These are phyloP conservation scores for Fremontodendron californicum DNA, from an alignment of 345 rosid species.

Conservation along the genomic window DNA sequence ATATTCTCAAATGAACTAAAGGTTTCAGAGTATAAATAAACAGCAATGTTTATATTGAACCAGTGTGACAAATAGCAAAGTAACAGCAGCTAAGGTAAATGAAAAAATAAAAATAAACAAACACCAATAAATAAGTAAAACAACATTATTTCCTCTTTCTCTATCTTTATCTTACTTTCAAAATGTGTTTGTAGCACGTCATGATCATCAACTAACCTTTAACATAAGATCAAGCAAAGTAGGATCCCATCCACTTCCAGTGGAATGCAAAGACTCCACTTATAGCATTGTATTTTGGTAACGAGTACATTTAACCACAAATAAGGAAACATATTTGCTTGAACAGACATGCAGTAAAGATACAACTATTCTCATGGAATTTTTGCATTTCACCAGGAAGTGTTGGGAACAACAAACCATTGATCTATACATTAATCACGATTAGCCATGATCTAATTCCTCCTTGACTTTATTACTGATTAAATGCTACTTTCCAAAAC, in stretches of 20 bases:
- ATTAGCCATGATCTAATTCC: neutral
- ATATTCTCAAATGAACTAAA: neutral
- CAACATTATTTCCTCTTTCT: neutral
- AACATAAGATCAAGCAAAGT: neutral
- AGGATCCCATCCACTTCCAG: constrained; percentile 3
- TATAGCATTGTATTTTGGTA: neutral
- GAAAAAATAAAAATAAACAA: neutral
- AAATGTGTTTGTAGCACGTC: neutral
- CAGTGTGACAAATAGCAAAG: neutral
- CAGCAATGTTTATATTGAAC: neutral
- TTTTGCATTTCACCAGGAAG: neutral
- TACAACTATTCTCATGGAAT: neutral
- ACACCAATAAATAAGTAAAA: neutral
- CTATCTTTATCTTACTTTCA: neutral
- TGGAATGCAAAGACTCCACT: neutral
- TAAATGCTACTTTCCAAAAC: neutral
- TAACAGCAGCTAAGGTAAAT: neutral
- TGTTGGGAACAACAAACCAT: neutral
- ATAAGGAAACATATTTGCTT: neutral
- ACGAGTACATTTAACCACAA: neutral
- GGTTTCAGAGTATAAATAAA: neutral
- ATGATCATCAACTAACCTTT: neutral
- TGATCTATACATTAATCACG: neutral
- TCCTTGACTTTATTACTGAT: too few relatives aligned
- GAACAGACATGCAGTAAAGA: constrained; percentile 7